Percentiles rank a stretch among this genome's conserved stretches.
phyloP scores from a whole-genome alignment of 495 filamentous ascomycete genomes.

The Hyaloscypha hepaticicola region DNA sequence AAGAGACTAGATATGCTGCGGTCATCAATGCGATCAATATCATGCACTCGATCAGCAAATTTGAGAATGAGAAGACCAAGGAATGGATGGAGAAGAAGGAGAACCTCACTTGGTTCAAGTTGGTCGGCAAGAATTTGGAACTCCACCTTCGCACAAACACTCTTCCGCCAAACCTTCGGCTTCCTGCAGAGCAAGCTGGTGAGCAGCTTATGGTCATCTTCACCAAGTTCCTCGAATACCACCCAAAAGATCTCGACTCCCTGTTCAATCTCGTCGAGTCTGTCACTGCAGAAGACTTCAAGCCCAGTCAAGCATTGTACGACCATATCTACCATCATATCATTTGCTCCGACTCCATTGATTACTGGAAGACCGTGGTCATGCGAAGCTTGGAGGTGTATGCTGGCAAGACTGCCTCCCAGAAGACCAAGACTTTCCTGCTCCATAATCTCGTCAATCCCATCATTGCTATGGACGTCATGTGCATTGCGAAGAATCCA shows the following conservation, averaged over 20 bases:
- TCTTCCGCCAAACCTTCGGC: conserved; percentile 67
- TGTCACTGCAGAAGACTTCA: conserved; percentile 78
- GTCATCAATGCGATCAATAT: conserved; percentile 87
- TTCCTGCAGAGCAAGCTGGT: conserved; percentile 85
- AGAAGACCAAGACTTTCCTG: conserved; percentile 89
- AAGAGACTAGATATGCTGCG: conserved; percentile 63
- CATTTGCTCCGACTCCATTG: conserved; percentile 79
- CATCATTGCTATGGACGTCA: conserved; percentile 95
- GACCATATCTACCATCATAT: conserved; percentile 82
- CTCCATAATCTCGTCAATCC: conserved; percentile 93
- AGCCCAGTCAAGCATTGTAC: conserved; percentile 70
- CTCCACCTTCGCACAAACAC: conserved; percentile 64
- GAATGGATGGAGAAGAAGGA: conserved; percentile 78
- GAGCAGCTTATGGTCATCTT: conserved; percentile 88
- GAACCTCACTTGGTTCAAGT: conserved; percentile 62
- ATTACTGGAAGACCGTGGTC: conserved; percentile 83
- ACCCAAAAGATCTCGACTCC: conserved; percentile 78
- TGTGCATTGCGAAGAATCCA: conserved; percentile 57
- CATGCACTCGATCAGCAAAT: conserved; percentile 69
- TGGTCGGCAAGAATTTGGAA: conserved; percentile 78
- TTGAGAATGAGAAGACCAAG: conserved; percentile 50
- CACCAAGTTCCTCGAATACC: conserved; percentile 70
- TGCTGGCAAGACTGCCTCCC: conserved; percentile 68
- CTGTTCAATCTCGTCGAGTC: conserved; percentile 84
- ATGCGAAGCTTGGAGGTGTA: conserved; percentile 88